Evolutionary conservation across 2,329 filamentous ascomycete genomes (phyloP).

Genomic region (Aspergillus quadricinctus): DNA sequence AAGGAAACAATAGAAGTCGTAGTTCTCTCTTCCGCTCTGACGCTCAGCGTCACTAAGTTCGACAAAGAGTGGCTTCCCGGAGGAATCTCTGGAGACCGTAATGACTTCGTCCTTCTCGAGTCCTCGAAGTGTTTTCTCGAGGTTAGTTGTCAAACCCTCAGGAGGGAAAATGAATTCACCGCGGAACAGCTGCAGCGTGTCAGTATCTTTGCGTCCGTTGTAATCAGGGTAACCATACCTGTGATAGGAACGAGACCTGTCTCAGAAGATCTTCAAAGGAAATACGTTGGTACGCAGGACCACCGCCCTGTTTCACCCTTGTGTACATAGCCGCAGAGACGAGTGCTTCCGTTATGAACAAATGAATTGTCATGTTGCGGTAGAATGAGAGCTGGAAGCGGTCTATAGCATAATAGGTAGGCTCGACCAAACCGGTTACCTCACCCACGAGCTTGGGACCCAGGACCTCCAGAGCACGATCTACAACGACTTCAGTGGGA

Average conservation of each 20-base stretch:
- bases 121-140: slow-evolving; percentile 72
- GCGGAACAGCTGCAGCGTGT: slow-evolving; percentile 65
- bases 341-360: slow-evolving; percentile 90
- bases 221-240: slow-evolving; percentile 28
- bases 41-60: slow-evolving; percentile 75
- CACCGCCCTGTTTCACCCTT: slow-evolving; percentile 84
- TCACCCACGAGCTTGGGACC: slow-evolving; percentile 83
- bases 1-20: slow-evolving; percentile 97
- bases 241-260: slow-evolving; percentile 85
- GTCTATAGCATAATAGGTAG: slow-evolving; percentile 92
- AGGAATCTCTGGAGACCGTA: slow-evolving; percentile 55
- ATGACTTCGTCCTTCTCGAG: slow-evolving; percentile 79
- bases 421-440: slow-evolving; percentile 75
- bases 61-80: slow-evolving; percentile 57
- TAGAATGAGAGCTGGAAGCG: slow-evolving; percentile 97
- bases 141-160: slow-evolving; percentile 73
- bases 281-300: slow-evolving; percentile 73
- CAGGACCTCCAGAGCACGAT: slow-evolving; percentile 85
- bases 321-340: slow-evolving; percentile 90
- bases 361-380: slow-evolving; percentile 97
- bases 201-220: slow-evolving; percentile 1
- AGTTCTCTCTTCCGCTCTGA: slow-evolving; percentile 80
- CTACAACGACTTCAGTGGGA: slow-evolving; percentile 75
- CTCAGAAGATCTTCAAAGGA: slow-evolving; percentile 66
- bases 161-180: slow-evolving; percentile 96